phyloP scores from a whole-genome alignment of 1,139 yeast species.

The Candida albicans region DNA sequence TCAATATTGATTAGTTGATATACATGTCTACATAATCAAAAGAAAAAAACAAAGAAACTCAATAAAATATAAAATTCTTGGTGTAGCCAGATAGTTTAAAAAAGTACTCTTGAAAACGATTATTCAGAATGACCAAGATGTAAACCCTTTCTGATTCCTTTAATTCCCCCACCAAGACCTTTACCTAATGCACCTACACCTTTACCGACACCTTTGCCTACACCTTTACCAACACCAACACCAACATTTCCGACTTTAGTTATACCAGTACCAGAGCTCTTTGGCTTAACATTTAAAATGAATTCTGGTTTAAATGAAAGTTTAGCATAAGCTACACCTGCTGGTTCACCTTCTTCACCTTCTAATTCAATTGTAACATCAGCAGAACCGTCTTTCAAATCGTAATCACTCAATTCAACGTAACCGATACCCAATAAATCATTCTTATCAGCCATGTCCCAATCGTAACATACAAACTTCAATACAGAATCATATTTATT shows the following conservation, averaged over 20 bases:
- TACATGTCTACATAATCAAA: neutral
- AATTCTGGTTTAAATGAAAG: slow-evolving; percentile 71
- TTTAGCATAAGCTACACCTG: slow-evolving; percentile 63
- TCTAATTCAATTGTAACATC: slow-evolving; percentile 56
- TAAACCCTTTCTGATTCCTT: slow-evolving; percentile 40
- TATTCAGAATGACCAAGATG: slow-evolving; percentile 22
- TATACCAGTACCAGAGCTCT: slow-evolving; percentile 42
- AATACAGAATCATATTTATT: slow-evolving; percentile 64
- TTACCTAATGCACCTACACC: slow-evolving; percentile 40
- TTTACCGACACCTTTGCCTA: slow-evolving; percentile 43
- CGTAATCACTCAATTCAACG: slow-evolving; percentile 60
- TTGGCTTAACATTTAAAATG: slow-evolving; percentile 48
- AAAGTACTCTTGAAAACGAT: neutral
- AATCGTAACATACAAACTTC: slow-evolving; percentile 65
- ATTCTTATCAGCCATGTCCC: slow-evolving; percentile 91
- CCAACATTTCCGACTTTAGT: slow-evolving; percentile 40
- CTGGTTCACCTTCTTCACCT: slow-evolving; percentile 55
- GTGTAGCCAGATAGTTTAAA: neutral
- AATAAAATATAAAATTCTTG: too few species aligned
- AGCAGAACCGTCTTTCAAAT: slow-evolving; percentile 50
- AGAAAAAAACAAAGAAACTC: neutral
- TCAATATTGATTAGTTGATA: neutral
- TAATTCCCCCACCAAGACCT: slow-evolving; percentile 41
- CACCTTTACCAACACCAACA: slow-evolving; percentile 49
- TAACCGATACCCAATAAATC: slow-evolving; percentile 74